Evolutionary conservation across 192 early-diverging fungal species (phyloP), one percentile per base, ranked within the genome.

Genomic region (Coemansia sp.): DNA sequence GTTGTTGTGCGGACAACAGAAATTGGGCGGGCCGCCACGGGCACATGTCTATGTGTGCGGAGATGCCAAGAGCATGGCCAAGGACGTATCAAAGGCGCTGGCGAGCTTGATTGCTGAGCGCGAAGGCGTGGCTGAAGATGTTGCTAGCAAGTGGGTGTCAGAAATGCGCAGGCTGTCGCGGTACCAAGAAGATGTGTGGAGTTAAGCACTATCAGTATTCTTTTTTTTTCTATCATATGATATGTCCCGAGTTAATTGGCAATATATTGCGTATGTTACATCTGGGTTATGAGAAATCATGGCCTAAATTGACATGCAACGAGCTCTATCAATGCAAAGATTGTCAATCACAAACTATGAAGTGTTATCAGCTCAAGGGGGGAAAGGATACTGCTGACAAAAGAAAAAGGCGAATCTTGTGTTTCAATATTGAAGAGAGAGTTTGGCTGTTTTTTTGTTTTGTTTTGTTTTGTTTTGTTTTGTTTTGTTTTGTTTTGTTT

Each of bases 51-150:
- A 97, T 64, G 90, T 97, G 62, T 98, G 95, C 74, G 95, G 95
- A 71, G 97, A 99, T 76, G 97, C 95, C 57, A 98, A 96, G 87
- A 83, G 88, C 72, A 99, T 99, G 97, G 97, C 97, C 22, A 88
- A 89, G 57, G 96, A 98, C 69, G 97, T 99, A 10, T 77, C 92
- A 58, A 62, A 80, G 24, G 81, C 81, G 7, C 79, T 98, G 62
- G 79, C 88, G 16, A 74, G 83, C 7, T 66, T 82, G 68, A 89
- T 97, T 77, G 94, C 95, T 2, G 76, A 83, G 67, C 68, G 73
- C 7, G 78, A 81, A 52, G 95, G 93, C 8, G 78, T 90, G 76
- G 74, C 87, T 2, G 90, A 90, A 62, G 87, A 89, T 24, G 81
- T 81, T 62, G 94, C 94, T 1, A 84, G 85, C 61, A 85, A 80